Percentiles rank a stretch among this genome's conserved stretches.
phyloP scores from a whole-genome alignment of 345 rosid genomes.

The Psidium friedrichsthalianum region DNA sequence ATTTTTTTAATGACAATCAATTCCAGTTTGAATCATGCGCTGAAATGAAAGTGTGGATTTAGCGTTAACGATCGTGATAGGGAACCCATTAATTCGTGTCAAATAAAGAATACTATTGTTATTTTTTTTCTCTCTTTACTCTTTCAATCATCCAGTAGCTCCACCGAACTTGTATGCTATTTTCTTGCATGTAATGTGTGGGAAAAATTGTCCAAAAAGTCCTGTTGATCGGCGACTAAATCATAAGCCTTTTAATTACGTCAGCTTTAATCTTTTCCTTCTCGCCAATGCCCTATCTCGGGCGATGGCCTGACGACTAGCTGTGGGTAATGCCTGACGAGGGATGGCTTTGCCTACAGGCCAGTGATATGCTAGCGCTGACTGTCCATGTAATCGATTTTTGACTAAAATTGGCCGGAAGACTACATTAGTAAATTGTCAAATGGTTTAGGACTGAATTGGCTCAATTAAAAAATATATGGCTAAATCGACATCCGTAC shows the following conservation, averaged over 20 bases:
- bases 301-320: no score
- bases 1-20: not conserved
- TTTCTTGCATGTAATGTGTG: not conserved
- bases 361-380: accelerated
- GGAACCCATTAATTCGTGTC: no score
- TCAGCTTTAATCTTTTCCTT: not conserved
- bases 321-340: not conserved
- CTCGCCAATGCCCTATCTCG: no score
- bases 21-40: not conserved
- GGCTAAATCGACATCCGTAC: not conserved
- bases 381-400: not conserved
- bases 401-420: accelerated
- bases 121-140: not conserved
- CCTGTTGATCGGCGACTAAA: accelerated
- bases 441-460: not conserved
- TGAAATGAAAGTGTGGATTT: not conserved
- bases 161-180: accelerated
- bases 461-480: not conserved
- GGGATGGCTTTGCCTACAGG: not conserved
- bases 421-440: not conserved
- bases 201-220: accelerated
- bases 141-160: not conserved
- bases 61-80: not conserved
- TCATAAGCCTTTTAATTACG: accelerated
- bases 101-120: not conserved